These are phyloP conservation scores for Candida xiaguanensis DNA, from an alignment of 805 yeast species.

Conservation along the genomic window DNA sequence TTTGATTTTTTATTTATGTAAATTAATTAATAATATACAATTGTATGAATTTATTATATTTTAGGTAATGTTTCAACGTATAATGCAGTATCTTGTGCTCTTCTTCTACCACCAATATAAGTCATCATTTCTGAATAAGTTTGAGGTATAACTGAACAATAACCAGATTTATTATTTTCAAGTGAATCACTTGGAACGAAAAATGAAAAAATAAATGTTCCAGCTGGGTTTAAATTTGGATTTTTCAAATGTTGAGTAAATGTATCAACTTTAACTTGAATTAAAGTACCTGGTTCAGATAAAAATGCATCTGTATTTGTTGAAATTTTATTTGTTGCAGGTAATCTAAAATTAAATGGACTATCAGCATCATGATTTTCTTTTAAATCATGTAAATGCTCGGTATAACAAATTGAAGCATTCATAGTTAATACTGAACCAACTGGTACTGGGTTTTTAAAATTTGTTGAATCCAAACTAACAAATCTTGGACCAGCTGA, in stretches of 20 bases:
- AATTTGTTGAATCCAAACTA: constrained; percentile 85
- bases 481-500: constrained; percentile 84
- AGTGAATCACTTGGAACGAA: constrained; percentile 65
- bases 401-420: constrained; percentile 83
- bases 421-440: constrained; percentile 83
- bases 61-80: constrained; percentile 44
- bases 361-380: constrained; percentile 22
- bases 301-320: constrained; percentile 55
- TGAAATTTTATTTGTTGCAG: constrained; percentile 55
- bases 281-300: constrained; percentile 76
- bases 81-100: constrained; percentile 77
- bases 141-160: constrained; percentile 76
- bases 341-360: constrained; percentile 49
- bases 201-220: constrained; percentile 85
- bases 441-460: constrained; percentile 93
- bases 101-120: constrained; percentile 84
- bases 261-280: constrained; percentile 88
- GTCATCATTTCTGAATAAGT: constrained; percentile 91
- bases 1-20: not conserved
- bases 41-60: not conserved
- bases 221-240: constrained; percentile 64
- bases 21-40: not conserved
- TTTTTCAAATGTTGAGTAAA: constrained; percentile 66
- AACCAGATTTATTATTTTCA: constrained; percentile 48
- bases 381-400: constrained; percentile 53